These are phyloP conservation scores for Priceomyces fermenticarens DNA, from an alignment of 805 yeast genomes.

Conservation along the genomic window DNA sequence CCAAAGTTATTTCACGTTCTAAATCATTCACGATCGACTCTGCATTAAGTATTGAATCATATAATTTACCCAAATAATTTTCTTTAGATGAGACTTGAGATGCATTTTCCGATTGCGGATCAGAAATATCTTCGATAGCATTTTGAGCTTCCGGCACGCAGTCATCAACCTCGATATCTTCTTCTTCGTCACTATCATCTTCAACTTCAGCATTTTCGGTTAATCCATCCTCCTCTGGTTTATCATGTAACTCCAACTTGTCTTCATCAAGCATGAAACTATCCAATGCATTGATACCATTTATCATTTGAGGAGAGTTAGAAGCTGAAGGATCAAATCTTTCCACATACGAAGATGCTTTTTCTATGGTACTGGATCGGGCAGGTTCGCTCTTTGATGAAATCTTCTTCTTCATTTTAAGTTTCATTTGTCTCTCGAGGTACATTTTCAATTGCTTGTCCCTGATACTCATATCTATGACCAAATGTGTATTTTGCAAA, in stretches of 20 bases:
- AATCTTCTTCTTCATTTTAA: conserved; percentile 27
- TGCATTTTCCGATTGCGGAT: conserved; percentile 4
- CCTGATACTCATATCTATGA: conserved; percentile 57
- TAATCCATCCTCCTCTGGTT: conserved; percentile 17
- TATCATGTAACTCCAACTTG: conserved; percentile 29
- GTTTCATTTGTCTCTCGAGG: conserved; percentile 33
- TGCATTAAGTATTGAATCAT: conserved; percentile 31
- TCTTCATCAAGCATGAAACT: conserved; percentile 31
- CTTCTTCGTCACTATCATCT: conserved; percentile 25
- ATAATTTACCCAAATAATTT: conserved; percentile 23
- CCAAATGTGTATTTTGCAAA: conserved; percentile 71
- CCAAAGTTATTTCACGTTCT: conserved; percentile 32
- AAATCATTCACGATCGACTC: conserved; percentile 32
- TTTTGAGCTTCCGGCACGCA: not conserved
- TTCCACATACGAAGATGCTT: conserved; percentile 12
- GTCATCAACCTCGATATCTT: conserved; percentile 19
- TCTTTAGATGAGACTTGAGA: conserved; percentile 5
- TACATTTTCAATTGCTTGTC: conserved; percentile 37
- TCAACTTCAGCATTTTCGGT: conserved; percentile 27
- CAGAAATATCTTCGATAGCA: not conserved
- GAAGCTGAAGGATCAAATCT: conserved; percentile 34
- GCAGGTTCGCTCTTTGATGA: conserved; percentile 30
- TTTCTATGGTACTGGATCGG: conserved; percentile 32
- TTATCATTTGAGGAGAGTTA: conserved; percentile 38
- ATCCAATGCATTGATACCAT: conserved; percentile 28